Percentiles rank a stretch among this genome's conserved stretches.
These are phyloP conservation scores for Leccinum aurantiacum DNA, from an alignment of 768 basidiomycete genomes.

Conservation along the genomic window DNA sequence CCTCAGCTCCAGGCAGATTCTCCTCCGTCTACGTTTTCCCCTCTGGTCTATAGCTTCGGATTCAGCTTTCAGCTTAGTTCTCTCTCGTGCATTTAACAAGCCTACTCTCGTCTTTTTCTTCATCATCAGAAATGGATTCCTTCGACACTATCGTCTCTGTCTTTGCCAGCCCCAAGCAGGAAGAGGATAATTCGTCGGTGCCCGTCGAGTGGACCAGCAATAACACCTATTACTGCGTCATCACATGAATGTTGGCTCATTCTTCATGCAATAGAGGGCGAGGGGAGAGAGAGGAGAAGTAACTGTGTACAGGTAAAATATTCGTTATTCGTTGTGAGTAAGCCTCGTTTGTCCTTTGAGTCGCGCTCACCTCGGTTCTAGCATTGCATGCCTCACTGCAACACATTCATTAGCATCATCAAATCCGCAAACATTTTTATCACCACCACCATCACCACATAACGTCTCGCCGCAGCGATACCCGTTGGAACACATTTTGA, in stretches of 20 bases:
- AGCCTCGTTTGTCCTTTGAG: neutral
- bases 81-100: neutral
- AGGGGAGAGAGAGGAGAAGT: neutral
- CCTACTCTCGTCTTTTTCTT: neutral
- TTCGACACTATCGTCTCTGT: slow-evolving; percentile 19
- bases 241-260: slow-evolving; percentile 14
- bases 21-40: neutral
- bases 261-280: neutral
- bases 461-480: slow-evolving; percentile 7
- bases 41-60: slow-evolving; percentile 1
- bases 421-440: neutral
- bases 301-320: slow-evolving; percentile 1
- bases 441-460: slow-evolving; percentile 1
- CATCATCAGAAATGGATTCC: slow-evolving; percentile 22
- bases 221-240: slow-evolving; percentile 15
- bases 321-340: slow-evolving; percentile 27
- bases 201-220: slow-evolving; percentile 17
- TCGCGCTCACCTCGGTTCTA: slow-evolving; percentile 14
- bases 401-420: slow-evolving; percentile 10
- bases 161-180: slow-evolving; percentile 8
- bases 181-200: slow-evolving; percentile 11
- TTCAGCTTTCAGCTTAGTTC: neutral
- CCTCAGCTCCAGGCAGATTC: slow-evolving; percentile 11
- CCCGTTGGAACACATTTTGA: neutral
- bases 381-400: slow-evolving; percentile 8